A percentile compares a stretch with the other conserved stretches of the same genome.
Evolutionary conservation across 2,329 filamentous ascomycete species (phyloP).

Genomic region (Coleophoma crateriformis): DNA sequence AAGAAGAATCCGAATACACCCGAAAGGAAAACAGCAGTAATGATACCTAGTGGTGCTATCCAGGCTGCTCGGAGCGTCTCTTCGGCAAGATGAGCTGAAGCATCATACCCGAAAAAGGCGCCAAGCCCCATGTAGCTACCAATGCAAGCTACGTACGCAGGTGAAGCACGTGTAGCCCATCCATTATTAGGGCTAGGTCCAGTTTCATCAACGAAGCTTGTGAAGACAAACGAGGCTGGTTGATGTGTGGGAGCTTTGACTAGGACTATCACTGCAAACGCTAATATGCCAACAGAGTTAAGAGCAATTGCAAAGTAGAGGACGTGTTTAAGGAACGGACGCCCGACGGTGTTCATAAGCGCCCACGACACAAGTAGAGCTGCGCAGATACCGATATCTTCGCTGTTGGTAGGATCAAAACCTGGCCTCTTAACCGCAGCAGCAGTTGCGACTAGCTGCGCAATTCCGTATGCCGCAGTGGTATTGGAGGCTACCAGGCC

Average conservation of each 20-base stretch:
- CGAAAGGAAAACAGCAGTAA: constrained; percentile 49
- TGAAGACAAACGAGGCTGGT: constrained; percentile 47
- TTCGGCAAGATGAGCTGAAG: constrained; percentile 50
- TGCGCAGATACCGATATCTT: constrained; percentile 54
- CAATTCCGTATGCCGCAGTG: constrained; percentile 39
- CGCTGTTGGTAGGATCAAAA: constrained; percentile 36
- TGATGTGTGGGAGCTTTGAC: constrained; percentile 52
- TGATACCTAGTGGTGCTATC: constrained; percentile 51
- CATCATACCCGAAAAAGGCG: constrained; percentile 47
- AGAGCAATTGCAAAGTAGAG: constrained; percentile 51
- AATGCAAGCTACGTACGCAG: constrained; percentile 48
- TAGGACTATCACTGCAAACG: constrained; percentile 48
- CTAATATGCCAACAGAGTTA: constrained; percentile 44
- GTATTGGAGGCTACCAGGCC: constrained; percentile 43
- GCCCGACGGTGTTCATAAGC: constrained; percentile 52
- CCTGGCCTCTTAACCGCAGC: constrained; percentile 34
- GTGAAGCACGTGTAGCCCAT: constrained; percentile 46
- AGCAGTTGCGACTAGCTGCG: constrained; percentile 37
- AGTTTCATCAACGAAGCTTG: constrained; percentile 46
- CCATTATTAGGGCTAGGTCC: constrained; percentile 32
- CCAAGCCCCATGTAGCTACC: constrained; percentile 51
- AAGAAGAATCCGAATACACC: constrained; percentile 54
- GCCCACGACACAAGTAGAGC: constrained; percentile 48
- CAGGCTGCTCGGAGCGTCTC: constrained; percentile 52
- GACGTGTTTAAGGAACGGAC: constrained; percentile 47